Percentiles rank a stretch among this genome's conserved stretches.
Evolutionary conservation across 257 asterid species (phyloP).

Genomic region (Cinchona pubescens): DNA sequence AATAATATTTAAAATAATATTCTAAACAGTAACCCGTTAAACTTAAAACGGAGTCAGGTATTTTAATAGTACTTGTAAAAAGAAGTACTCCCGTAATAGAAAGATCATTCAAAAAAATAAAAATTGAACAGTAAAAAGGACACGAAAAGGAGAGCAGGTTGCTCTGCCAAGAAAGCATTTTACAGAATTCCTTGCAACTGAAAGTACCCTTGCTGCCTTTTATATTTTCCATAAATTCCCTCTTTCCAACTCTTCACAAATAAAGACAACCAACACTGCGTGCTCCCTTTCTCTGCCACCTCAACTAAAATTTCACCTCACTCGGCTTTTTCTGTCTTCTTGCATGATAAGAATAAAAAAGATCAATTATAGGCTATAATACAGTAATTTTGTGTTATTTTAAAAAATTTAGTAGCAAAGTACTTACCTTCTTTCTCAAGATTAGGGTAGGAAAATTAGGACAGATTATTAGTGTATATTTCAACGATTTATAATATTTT

Average conservation of each 20-base stretch:
- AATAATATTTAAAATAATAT: too few species aligned
- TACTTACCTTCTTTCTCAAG: too few species aligned
- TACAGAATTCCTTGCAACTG: conserved; percentile 54
- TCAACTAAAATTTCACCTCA: conserved; percentile 20
- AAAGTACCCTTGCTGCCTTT: conserved; percentile 42
- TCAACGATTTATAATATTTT: too few species aligned
- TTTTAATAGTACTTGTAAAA: not conserved
- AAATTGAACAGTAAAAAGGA: conserved; percentile 24
- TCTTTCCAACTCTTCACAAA: conserved; percentile 10
- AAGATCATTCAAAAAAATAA: not conserved
- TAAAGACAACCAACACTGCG: conserved; percentile 26
- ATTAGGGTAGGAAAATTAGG: too few species aligned
- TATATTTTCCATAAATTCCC: conserved; percentile 63
- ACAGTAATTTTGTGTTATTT: too few species aligned
- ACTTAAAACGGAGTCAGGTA: too few species aligned
- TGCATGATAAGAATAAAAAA: too few species aligned
- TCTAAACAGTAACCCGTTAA: too few species aligned
- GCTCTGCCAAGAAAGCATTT: conserved; percentile 33
- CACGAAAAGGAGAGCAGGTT: conserved; percentile 33
- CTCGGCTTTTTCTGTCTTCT: conserved; percentile 20
- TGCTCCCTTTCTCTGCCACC: conserved; percentile 27
- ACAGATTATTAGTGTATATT: too few species aligned
- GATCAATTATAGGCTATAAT: too few species aligned
- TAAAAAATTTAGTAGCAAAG: too few species aligned
- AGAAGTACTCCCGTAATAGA: not conserved